Evolutionary conservation across 768 basidiomycete genomes (phyloP), one percentile per base, ranked within the genome.

Genomic region (Clavaria fumosa): DNA sequence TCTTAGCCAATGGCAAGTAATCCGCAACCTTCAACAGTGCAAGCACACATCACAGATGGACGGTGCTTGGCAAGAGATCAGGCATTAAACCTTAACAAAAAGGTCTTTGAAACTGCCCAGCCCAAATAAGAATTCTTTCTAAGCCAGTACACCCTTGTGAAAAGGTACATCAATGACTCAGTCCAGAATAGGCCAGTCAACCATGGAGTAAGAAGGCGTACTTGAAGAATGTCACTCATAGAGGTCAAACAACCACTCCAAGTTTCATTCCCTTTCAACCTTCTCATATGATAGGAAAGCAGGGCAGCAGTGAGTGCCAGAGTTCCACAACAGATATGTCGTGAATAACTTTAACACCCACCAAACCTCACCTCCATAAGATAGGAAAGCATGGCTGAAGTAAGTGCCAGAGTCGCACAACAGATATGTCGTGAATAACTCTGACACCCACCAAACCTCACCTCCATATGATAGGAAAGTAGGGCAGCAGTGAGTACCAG

Each of bases 1-100:
- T n/a, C 50, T 54, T 60, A 53, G 57, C 58, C 51, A 60, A 56
- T 53, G 51, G 58, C 58, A 60, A 60, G 53, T 48, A 58, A 56
- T 56, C 57, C 56, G 54, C 55, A 56, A 47, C 46, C 54, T 48
- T 53, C 53, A 34, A 34, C 52, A 53, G 35, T 52, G 50, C 54
- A 50, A 48, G 48, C 50, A 54, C 52, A 44, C 26, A 28, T 28
- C 26, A 9, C 26, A 28, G 26, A 28, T 9, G 26, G 26, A 28
- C 14, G 26, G 14, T 28, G 14, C 26, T 9, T 28, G 26, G 26
- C 9, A 9, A 14, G 26, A 9, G 14, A 28, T 28, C 9, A 14
- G 26, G 9, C 14, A 28, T 28, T 14, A 9, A 9, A 28, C 14
- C 9, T 28, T 9, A 28, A 9, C 9, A 28, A 14, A 28, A 28